Conservation (phyloP, 495 filamentous ascomycete species). For the Xylaria scruposa region DNA sequence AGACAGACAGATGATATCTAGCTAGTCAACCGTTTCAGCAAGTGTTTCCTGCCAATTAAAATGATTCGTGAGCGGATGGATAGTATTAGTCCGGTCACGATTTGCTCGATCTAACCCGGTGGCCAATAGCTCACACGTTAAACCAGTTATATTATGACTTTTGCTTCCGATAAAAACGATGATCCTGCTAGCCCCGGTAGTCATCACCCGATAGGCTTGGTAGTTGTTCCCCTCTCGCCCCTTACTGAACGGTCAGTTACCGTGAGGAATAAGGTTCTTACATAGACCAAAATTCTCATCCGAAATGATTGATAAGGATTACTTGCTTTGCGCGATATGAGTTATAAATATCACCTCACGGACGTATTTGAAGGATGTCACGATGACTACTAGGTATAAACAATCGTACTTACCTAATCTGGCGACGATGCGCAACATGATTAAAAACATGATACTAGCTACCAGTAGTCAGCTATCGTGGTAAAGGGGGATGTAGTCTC, state of each 20-base stretch:
- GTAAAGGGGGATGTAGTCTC: not conserved
- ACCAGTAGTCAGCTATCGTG: not conserved
- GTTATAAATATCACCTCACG: not conserved
- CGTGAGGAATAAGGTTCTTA: not conserved
- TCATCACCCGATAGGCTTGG: not conserved
- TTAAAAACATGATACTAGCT: not conserved
- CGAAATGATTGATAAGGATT: no score
- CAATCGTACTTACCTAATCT: not conserved
- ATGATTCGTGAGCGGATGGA: not conserved
- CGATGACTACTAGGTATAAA: not conserved
- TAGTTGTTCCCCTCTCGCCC: not conserved
- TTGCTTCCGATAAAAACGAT: not conserved
- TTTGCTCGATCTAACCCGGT: slow-evolving; percentile 2
- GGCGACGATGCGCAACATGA: not conserved
- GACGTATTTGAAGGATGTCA: not conserved
- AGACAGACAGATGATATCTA: not conserved
- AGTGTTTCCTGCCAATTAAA: not conserved
- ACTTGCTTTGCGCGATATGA: not conserved
- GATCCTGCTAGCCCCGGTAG: not conserved
- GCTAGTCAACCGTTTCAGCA: not conserved
- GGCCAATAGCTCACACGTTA: not conserved
- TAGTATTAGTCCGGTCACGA: not conserved
- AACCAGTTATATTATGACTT: not conserved
- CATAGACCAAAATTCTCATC: not conserved
- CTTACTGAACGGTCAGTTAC: not conserved